Evolutionary conservation across 1,139 yeast genomes (phyloP).

Genomic region (Geotrichum restrictum): DNA sequence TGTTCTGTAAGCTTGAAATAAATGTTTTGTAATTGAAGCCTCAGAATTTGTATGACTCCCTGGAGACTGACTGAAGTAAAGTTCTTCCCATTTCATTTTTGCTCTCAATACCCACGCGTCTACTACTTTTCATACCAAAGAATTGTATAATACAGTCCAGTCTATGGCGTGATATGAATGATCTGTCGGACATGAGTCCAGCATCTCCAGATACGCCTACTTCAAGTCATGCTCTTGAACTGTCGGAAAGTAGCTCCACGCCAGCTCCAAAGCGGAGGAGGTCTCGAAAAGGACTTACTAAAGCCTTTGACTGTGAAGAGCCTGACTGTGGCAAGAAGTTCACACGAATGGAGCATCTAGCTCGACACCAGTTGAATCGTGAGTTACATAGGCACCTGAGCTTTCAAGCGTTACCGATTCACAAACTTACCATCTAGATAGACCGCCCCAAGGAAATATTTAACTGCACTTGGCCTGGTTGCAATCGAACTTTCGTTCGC

Average conservation of each 20-base stretch:
- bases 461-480: slow-evolving; percentile 13
- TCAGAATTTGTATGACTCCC: no score
- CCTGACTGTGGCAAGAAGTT: slow-evolving; percentile 58
- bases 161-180: not conserved
- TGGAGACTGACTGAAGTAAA: not conserved
- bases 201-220: not conserved
- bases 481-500: slow-evolving; percentile 17
- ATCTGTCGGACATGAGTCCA: not conserved
- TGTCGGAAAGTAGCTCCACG: not conserved
- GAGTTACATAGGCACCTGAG: slow-evolving; percentile 20
- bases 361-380: slow-evolving; percentile 42
- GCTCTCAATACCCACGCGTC: no score
- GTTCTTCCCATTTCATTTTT: no score
- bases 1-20: no score
- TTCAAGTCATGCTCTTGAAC: not conserved
- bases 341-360: slow-evolving; percentile 48
- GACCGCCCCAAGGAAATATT: slow-evolving; percentile 18
- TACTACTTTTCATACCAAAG: no score
- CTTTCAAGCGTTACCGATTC: no score
- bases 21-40: no score
- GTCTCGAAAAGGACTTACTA: slow-evolving; percentile 37
- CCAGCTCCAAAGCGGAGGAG: slow-evolving; percentile 21
- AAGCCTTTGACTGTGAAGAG: slow-evolving; percentile 45
- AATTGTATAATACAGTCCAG: no score
- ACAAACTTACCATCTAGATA: not conserved